Base-by-base conservation (phyloP, 805 yeast species). In the Kuraishia borneana region DNA sequence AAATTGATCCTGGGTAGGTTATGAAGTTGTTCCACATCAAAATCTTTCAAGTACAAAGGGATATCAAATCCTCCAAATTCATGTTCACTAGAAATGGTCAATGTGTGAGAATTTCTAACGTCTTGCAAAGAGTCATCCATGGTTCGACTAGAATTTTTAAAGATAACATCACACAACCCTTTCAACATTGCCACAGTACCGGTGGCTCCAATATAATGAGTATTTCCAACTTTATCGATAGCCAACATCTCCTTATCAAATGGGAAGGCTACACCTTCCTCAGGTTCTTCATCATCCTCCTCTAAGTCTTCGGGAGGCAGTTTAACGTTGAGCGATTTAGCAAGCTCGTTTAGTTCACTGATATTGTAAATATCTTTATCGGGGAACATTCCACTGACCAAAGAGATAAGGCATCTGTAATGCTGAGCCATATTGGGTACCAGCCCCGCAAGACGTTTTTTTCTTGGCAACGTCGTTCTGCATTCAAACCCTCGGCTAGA, bases 191-290 rank as follows among this genome's bases (percentile, higher is more conserved):
- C 61, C 0, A 68, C 63, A 2, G 70, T 65, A 18, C 71, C 70
- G 13, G 56, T 57, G 16, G 63, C 56, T 1, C 73, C 73, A 34
- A 67, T 60, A 38, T 61, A 67, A 44, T 67, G 73, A 0, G 68
- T 58, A 35, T 63, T 66, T 4, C 72, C 72, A 36, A 55, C 58
- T 17, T 56, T 47, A 39, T 67, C 73, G 48, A 58, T 58, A 16
- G 65, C 53, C 26, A 65, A 42, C n/a, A 62, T 39, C 34, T 58
- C 64, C 7, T 6, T 14, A 7, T 8, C 4, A 18, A 18, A 6
- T 8, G 18, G 6, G 16, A 14, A 4, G 18, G 8, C 18, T 17
- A 17, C 3, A 9, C 23, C 32, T 14, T 30, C 17, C 21, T 30
- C 16, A 8, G 18, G 6, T 20, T 35, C 37, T 7, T 18, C 36